These are phyloP conservation scores for Starmerella sirachaensis DNA, from an alignment of 805 yeast genomes.

Conservation along the genomic window DNA sequence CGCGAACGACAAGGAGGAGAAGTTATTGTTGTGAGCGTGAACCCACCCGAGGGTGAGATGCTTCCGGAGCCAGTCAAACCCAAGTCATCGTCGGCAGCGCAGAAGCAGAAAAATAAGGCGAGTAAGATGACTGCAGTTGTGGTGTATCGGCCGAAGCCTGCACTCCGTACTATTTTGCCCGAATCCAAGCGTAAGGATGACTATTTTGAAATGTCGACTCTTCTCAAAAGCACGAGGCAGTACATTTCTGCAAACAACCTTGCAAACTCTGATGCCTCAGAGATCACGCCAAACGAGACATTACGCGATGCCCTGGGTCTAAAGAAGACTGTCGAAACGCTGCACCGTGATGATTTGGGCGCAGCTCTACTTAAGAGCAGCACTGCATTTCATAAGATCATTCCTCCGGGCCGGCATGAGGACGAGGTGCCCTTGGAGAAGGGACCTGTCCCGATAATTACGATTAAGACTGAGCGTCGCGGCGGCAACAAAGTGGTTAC, in stretches of 20 bases:
- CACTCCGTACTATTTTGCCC: constrained; percentile 20
- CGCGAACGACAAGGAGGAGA: constrained; percentile 84
- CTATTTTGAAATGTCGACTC: constrained; percentile 31
- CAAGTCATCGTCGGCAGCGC: constrained; percentile 4
- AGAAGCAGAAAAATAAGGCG: constrained; percentile 4
- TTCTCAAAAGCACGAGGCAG: constrained; percentile 40
- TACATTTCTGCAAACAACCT: constrained; percentile 47
- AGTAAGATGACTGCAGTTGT: constrained; percentile 21
- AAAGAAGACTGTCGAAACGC: constrained; percentile 23
- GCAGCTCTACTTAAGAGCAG: constrained; percentile 36
- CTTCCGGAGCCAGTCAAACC: constrained; percentile 11
- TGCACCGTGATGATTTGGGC: constrained; percentile 30
- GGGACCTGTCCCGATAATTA: constrained; percentile 59
- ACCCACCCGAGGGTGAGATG: constrained; percentile 22
- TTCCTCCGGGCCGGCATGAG: constrained; percentile 37
- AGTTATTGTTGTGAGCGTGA: constrained; percentile 42
- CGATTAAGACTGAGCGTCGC: constrained; percentile 58
- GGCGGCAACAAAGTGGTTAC: constrained; percentile 77
- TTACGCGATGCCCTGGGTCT: constrained; percentile 37
- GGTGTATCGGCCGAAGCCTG: constrained; percentile 25
- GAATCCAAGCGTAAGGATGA: constrained; percentile 17
- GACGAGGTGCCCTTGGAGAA: constrained; percentile 34
- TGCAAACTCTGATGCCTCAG: constrained; percentile 38
- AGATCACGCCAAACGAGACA: constrained; percentile 43
- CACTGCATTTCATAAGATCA: constrained; percentile 35